Evolutionary conservation across 768 basidiomycete species (phyloP).

Genomic region (Agaricus sinodeliciosus): DNA sequence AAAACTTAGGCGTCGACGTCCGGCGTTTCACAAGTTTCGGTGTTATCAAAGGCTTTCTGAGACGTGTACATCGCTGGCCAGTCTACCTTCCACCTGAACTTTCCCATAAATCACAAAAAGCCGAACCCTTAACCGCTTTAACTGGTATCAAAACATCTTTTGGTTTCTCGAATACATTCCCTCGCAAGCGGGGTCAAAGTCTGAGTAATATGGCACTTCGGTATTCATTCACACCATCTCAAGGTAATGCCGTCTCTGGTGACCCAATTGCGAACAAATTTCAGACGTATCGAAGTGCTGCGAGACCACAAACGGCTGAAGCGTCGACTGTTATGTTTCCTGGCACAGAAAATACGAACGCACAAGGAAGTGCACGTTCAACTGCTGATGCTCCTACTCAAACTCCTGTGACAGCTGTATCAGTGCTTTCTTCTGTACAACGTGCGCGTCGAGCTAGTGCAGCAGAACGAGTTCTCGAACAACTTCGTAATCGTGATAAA

Average conservation of each 20-base stretch:
- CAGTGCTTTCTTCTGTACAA: constrained; percentile 26
- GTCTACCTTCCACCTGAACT: constrained; percentile 48
- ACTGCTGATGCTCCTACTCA: background rate
- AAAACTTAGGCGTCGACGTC: constrained; percentile 74
- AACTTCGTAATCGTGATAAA: constrained; percentile 51
- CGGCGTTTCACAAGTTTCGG: constrained; percentile 96
- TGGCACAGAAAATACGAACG: background rate
- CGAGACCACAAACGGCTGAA: constrained; percentile 14
- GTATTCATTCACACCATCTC: constrained; percentile 17
- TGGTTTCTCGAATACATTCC: constrained; percentile 14
- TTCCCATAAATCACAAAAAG: constrained; percentile 13
- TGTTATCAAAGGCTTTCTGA: constrained; percentile 96
- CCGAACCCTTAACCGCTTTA: constrained; percentile 14
- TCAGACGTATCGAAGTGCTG: constrained; percentile 6
- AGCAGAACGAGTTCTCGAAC: constrained; percentile 64
- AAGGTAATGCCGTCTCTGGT: constrained; percentile 12
- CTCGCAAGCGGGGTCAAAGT: constrained; percentile 33
- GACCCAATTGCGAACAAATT: constrained; percentile 4
- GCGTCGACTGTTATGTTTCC: constrained; percentile 7
- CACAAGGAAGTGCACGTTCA: background rate
- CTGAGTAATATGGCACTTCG: constrained; percentile 23
- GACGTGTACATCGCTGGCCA: constrained; percentile 92
- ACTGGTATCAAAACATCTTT: constrained; percentile 11
- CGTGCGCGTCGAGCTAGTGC: constrained; percentile 52
- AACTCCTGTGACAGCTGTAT: constrained; percentile 10